phyloP scores from a whole-genome alignment of 2,329 filamentous ascomycete genomes.

The Paecilomyces variotii region DNA sequence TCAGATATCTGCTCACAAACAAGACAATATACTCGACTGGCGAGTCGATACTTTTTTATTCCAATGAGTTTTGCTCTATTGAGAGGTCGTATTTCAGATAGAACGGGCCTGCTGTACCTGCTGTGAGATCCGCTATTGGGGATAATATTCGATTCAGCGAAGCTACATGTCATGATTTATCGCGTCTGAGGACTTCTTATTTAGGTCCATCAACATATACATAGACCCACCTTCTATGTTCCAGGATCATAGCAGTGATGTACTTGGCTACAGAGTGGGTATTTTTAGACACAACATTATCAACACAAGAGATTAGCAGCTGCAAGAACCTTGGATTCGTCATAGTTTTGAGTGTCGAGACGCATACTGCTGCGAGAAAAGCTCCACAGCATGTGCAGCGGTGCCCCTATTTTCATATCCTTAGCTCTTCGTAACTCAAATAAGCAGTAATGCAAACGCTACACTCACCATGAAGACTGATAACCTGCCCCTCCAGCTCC shows the following conservation, averaged over 20 bases:
- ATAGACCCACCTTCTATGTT: neutral
- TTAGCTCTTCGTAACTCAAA: neutral
- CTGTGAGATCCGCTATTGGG: neutral
- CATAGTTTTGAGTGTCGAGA: neutral
- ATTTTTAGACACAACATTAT: neutral
- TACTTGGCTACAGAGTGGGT: neutral
- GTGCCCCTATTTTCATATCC: neutral
- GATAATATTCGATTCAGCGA: neutral
- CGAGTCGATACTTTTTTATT: neutral
- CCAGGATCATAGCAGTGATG: neutral
- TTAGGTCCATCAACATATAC: neutral
- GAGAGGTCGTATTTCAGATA: neutral
- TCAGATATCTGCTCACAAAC: neutral
- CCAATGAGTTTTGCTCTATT: neutral
- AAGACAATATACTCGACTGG: neutral
- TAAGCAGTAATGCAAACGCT: neutral
- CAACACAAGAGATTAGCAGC: neutral
- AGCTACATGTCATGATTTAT: neutral
- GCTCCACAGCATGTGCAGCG: neutral
- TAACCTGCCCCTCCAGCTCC: neutral
- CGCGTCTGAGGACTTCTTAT: neutral
- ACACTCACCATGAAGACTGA: neutral
- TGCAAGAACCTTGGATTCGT: neutral
- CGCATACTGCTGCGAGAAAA: conserved; percentile 3
- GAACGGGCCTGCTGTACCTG: neutral